These are phyloP conservation scores for Trametes sanguinea DNA, from an alignment of 768 basidiomycete genomes.

Conservation along the genomic window DNA sequence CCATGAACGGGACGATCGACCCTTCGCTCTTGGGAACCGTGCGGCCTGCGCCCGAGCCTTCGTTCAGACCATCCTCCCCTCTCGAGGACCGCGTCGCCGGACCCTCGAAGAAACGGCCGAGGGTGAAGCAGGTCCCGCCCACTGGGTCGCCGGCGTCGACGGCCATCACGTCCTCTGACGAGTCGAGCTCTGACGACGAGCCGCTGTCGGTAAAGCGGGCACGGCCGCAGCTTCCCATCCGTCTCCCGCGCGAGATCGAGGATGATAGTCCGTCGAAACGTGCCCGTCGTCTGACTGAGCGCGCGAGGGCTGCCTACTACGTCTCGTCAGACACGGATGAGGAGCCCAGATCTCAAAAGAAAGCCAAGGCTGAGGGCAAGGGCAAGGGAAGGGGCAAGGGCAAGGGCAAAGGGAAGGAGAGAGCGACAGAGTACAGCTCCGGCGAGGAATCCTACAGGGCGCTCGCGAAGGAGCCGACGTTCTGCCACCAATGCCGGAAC, in stretches of 20 bases:
- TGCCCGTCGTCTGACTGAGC: slow-evolving; percentile 8
- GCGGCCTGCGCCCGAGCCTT: not conserved
- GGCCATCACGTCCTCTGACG: not conserved
- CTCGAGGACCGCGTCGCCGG: not conserved
- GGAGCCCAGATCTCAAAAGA: not conserved
- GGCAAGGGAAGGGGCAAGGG: slow-evolving; percentile 17
- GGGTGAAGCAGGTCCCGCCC: not conserved
- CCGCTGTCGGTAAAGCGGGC: not conserved
- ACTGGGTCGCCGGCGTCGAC: not conserved
- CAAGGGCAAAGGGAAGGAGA: slow-evolving; percentile 15
- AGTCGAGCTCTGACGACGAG: not conserved
- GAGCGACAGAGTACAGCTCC: not conserved
- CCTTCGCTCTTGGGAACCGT: slow-evolving; percentile 15
- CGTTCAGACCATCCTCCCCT: not conserved
- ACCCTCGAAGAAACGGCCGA: not conserved
- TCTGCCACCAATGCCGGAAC: slow-evolving; percentile 42
- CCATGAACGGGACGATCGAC: slow-evolving; percentile 15
- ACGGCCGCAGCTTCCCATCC: not conserved
- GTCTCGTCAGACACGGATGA: not conserved
- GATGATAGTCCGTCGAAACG: slow-evolving; percentile 8
- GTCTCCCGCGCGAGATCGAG: slow-evolving; percentile 4
- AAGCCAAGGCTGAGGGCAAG: not conserved
- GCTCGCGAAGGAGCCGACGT: slow-evolving; percentile 23
- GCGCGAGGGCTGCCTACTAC: slow-evolving; percentile 2
- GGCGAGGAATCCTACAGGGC: not conserved